Evolutionary conservation across 106 monocot species (phyloP).

Genomic region (Amphibolis antarctica): DNA sequence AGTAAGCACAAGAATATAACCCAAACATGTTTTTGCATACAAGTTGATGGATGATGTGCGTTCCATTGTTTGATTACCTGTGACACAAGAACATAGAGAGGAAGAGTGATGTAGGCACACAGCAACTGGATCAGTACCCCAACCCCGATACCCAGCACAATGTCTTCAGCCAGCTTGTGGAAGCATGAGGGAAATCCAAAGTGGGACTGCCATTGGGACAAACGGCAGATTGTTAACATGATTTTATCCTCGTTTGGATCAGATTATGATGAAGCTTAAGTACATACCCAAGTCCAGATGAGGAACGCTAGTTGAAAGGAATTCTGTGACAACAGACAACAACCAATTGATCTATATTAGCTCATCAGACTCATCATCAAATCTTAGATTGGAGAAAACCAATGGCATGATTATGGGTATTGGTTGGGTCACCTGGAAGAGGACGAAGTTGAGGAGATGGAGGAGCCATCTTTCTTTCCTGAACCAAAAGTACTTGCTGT

Average conservation of each 20-base stretch:
- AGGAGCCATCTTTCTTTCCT: constrained; percentile 26
- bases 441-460: constrained; percentile 37
- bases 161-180: constrained; percentile 14
- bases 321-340: too few relatives aligned
- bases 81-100: constrained; percentile 39
- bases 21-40: too few relatives aligned
- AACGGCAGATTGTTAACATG: too few relatives aligned
- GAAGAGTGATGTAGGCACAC: constrained; percentile 43
- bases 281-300: constrained; percentile 38
- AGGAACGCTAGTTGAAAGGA: constrained; percentile 48
- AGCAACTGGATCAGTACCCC: constrained; percentile 29
- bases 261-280: background rate
- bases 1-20: background rate
- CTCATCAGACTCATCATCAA: too few relatives aligned
- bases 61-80: too few relatives aligned
- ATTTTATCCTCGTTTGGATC: too few relatives aligned
- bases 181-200: constrained; percentile 37
- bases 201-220: constrained; percentile 24
- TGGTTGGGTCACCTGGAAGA: constrained; percentile 30
- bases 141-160: constrained; percentile 12
- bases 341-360: background rate
- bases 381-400: too few relatives aligned
- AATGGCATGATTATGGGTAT: too few relatives aligned
- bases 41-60: too few relatives aligned
- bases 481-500: constrained; percentile 41